Base-by-base conservation (phyloP, 208 protist species). In the Crithidia acanthocephali region DNA sequence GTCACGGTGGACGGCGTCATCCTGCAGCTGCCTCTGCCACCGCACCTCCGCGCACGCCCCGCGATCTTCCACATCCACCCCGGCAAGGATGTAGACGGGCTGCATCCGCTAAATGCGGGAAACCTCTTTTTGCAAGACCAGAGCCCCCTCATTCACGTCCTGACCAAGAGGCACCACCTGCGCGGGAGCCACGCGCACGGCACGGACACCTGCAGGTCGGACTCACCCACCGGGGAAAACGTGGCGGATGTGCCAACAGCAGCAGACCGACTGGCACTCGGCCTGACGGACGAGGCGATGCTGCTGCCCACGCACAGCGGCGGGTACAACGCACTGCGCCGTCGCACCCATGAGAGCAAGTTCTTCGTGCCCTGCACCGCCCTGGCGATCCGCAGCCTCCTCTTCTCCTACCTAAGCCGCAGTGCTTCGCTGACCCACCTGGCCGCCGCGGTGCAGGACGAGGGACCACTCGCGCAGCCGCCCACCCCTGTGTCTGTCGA, bases 11-110 rank as follows among this genome's bases (percentile, higher is more conserved):
- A 91, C 35, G 83, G 79, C 8, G 91, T 98, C 28, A 68, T 98
- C 11, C 86, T 98, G 20, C 98, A 99, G 84, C 84, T 99, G 42
- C 97, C 97, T 3, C 82, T 99, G 27, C 97, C 97, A 4, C 66
- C 68, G 3, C 95, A 98, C 64, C 87, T 98, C 18, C 78, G 97
- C 62, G 92, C 95, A 18, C 68, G 82, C 18, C 68, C 68, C 0
- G 83, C 81, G 8, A 67, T 96, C 13, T 81, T 85, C 22, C 73
- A 84, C 59, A 91, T 97, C 30, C 72, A 81, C 67, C 83, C 81
- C 8, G 57, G 68, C 32, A 98, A 97, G 70, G 96, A 98, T 64
- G 94, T 98, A 44, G 97, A 98, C 71, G 97, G 95, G 7, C 97
- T 99, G 42, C 86, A 96, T 62, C 89, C 95, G 22, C 59, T 91